Base-by-base conservation (phyloP, 176 grass and related monocot genomes). In the Chrysopogon serrulatus region DNA sequence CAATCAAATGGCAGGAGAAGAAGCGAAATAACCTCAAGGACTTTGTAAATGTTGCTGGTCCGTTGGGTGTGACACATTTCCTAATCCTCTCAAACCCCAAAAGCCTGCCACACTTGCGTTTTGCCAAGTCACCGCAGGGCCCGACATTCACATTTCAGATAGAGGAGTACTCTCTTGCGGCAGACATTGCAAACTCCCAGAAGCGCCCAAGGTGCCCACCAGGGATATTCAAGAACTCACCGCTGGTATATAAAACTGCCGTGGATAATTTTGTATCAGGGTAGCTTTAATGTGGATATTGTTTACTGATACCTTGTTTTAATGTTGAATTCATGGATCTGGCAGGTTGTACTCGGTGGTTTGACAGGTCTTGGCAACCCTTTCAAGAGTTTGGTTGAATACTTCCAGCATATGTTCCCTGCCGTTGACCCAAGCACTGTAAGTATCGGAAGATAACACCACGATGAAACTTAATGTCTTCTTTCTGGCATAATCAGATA, bases 11-110 rank as follows among this genome's bases (percentile, higher is more conserved):
- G 65, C 82, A 93, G 91, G 91, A 93, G 78, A 93, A 93, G 69
- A 93, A 93, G 59, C 24, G 91, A 40, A 93, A 93, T 81, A 93
- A 86, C 68, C 66, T 93, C 35, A 93, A 90, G 78, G 91, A 93
- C 44, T 93, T 90, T 23, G 8, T 93, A 37, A 90, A 93, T 31
- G 88, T 93, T 21, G 81, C 85, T 0, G 88, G 91, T 14, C 91
- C 91, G 11, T 23, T 93, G 82, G 88, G 91, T 13, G 88, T 93
- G 12, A 88, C 91, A 1, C 91, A 90, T 93, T 93, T 93, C 45
- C n/a, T 93, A 39, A 93, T 93, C 73, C 67, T 93, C 23, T 90
- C 88, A 3, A 88, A 86, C 65, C 85, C 91, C 34, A 88, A 88
- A 82, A 90, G 88, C 62, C 54, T 83, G 57, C 85, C 86, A 8